Evolutionary conservation across 345 rosid species (phyloP).

Genomic region (Salix brachista): DNA sequence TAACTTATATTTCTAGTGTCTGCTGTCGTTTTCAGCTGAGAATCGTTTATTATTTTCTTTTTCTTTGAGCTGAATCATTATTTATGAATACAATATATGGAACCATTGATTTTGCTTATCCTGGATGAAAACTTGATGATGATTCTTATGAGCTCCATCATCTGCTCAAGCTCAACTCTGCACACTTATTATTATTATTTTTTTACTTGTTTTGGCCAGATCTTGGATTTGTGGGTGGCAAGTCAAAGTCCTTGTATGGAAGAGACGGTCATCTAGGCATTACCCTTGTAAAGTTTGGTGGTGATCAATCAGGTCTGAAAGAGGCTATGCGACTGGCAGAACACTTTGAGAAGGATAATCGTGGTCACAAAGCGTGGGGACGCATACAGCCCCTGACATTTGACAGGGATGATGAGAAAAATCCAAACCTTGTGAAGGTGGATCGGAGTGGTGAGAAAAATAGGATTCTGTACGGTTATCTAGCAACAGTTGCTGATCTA

Average conservation of each 20-base stretch:
- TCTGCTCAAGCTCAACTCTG: neutral
- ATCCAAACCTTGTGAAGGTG: conserved; percentile 61
- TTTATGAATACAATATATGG: neutral
- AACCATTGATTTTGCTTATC: neutral
- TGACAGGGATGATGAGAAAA: conserved; percentile 74
- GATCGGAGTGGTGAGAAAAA: conserved; percentile 70
- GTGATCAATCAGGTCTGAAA: conserved; percentile 64
- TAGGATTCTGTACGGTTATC: conserved; percentile 79
- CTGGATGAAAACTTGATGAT: neutral
- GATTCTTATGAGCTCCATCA: neutral
- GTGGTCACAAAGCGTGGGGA: conserved; percentile 75
- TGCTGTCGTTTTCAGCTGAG: neutral
- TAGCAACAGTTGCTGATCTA: conserved; percentile 69
- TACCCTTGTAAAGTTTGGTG: conserved; percentile 63
- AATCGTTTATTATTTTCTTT: neutral
- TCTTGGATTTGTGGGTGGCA: conserved; percentile 73
- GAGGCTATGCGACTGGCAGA: conserved; percentile 76
- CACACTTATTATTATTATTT: conserved; percentile 14
- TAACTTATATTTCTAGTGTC: neutral
- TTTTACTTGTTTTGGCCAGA: conserved; percentile 47
- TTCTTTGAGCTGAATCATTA: neutral
- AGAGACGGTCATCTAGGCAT: conserved; percentile 93
- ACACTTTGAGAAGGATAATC: conserved; percentile 72
- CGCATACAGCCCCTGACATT: conserved; percentile 47
- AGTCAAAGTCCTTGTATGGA: conserved; percentile 79